These are phyloP conservation scores for Polyporus arcularius DNA, from an alignment of 768 basidiomycete genomes.

Conservation along the genomic window DNA sequence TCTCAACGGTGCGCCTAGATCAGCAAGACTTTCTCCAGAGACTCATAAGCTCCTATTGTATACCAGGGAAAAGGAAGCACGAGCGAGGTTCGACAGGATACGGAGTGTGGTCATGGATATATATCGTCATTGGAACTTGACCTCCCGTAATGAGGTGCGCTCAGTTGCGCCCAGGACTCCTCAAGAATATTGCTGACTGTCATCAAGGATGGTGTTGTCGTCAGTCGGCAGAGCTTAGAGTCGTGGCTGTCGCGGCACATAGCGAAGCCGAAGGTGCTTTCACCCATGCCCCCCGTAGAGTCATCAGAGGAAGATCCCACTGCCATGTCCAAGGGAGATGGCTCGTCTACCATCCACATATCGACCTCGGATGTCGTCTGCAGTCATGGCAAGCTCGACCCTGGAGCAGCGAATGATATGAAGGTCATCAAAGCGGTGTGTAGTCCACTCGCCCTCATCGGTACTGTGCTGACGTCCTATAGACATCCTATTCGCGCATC, in stretches of 20 bases:
- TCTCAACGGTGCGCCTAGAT: conserved; percentile 6
- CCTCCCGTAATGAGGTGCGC: conserved; percentile 47
- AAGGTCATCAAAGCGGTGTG: conserved; percentile 65
- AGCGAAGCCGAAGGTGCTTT: conserved; percentile 28
- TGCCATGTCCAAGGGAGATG: background rate
- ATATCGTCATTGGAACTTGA: conserved; percentile 62
- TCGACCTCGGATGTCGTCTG: conserved; percentile 57
- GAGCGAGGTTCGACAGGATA: conserved; percentile 48
- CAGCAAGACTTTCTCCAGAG: too few relatives aligned
- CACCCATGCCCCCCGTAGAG: conserved; percentile 2
- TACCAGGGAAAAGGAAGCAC: conserved; percentile 45
- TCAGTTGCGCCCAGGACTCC: background rate
- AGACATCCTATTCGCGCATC: conserved; percentile 51
- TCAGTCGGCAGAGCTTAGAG: conserved; percentile 61
- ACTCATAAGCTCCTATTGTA: background rate
- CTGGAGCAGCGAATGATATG: conserved; percentile 58
- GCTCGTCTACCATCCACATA: background rate
- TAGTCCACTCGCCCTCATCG: background rate
- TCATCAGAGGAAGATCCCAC: background rate
- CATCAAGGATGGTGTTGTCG: conserved; percentile 54
- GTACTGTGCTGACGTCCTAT: conserved; percentile 3
- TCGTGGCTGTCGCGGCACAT: conserved; percentile 55
- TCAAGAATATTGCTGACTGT: background rate
- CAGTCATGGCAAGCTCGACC: conserved; percentile 61
- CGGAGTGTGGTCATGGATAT: conserved; percentile 59